Conservation (phyloP, 305 asterid genomes). For the Plantago lanceolata region DNA sequence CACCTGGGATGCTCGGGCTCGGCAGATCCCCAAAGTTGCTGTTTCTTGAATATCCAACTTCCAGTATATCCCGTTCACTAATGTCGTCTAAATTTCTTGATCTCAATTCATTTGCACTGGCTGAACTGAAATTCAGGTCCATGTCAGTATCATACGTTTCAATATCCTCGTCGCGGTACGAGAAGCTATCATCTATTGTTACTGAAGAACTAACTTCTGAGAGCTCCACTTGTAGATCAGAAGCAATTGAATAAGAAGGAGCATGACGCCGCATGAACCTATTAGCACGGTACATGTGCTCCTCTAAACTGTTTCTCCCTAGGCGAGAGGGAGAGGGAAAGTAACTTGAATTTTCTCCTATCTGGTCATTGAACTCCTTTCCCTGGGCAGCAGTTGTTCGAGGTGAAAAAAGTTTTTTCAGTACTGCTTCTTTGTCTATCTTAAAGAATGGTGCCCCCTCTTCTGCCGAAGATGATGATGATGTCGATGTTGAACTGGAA, state of each 20-base stretch:
- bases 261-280: conserved; percentile 30
- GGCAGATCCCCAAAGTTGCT: conserved; percentile 14
- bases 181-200: conserved; percentile 41
- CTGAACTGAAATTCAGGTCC: conserved; percentile 28
- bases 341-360: conserved; percentile 19
- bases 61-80: conserved; percentile 24
- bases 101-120: conserved; percentile 35
- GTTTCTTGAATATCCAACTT: conserved; percentile 36
- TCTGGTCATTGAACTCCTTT: conserved; percentile 23
- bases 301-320: conserved; percentile 34
- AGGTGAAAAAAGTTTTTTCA: conserved; percentile 59
- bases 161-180: conserved; percentile 43
- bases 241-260: conserved; percentile 61
- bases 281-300: conserved; percentile 29
- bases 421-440: conserved; percentile 63
- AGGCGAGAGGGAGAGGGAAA: conserved; percentile 27
- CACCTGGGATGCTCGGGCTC: not conserved
- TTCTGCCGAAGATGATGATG: conserved; percentile 51
- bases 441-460: conserved; percentile 44
- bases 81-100: conserved; percentile 33
- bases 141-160: conserved; percentile 32
- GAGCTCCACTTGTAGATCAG: conserved; percentile 88
- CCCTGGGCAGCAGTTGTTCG: conserved; percentile 34
- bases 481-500: conserved; percentile 26
- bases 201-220: conserved; percentile 64